phyloP scores from a whole-genome alignment of 2,329 filamentous ascomycete species.

The Beauveria sp. region DNA sequence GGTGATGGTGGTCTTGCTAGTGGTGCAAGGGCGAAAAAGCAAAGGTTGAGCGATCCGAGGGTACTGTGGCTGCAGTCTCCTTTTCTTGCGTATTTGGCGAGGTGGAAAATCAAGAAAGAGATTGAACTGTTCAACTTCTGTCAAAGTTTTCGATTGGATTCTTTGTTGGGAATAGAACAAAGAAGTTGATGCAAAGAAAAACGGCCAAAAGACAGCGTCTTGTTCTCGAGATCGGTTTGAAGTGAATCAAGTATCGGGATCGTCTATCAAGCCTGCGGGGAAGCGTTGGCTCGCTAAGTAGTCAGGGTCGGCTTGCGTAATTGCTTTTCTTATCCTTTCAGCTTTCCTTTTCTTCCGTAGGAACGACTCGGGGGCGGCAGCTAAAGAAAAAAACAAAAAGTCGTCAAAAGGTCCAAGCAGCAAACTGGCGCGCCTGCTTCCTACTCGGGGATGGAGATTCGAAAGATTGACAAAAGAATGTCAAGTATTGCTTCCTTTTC shows the following conservation, averaged over 20 bases:
- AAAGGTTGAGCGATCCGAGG: constrained; percentile 2
- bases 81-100: not conserved
- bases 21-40: constrained; percentile 6
- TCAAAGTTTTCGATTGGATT: not conserved
- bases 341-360: not conserved
- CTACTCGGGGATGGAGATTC: not conserved
- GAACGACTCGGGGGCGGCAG: not conserved
- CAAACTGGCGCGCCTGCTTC: too few species aligned
- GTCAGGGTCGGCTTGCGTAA: not conserved
- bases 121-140: not conserved
- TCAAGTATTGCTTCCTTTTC: not conserved
- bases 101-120: not conserved
- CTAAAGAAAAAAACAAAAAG: not conserved
- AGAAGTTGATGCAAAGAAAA: not conserved
- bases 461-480: not conserved
- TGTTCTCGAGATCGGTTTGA: not conserved
- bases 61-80: not conserved
- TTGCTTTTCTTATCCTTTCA: not conserved
- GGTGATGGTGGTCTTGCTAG: not conserved
- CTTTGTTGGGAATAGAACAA: not conserved
- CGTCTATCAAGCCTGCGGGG: not conserved
- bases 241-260: not conserved
- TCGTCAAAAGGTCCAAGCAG: too few species aligned
- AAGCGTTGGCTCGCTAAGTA: not conserved
- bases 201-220: not conserved